These are phyloP conservation scores for Trametes versicolor DNA, from an alignment of 1,284 basidiomycete species.

Conservation along the genomic window DNA sequence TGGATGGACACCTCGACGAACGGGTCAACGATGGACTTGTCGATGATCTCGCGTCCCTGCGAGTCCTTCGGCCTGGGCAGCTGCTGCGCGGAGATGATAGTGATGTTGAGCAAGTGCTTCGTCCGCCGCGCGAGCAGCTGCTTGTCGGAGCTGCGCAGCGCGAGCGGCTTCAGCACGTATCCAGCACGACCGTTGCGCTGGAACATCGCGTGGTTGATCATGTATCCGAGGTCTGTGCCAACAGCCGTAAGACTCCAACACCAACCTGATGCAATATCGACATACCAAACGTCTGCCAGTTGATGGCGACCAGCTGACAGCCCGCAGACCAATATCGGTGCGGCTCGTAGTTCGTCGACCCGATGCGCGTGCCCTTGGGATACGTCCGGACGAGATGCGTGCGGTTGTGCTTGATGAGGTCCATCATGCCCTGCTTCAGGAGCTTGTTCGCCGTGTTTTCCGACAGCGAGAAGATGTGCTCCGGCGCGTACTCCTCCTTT, in stretches of 20 bases:
- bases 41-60: conserved; percentile 67
- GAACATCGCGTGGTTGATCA: conserved; percentile 97
- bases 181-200: conserved; percentile 86
- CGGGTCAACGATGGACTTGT: conserved; percentile 73
- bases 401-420: conserved; percentile 91
- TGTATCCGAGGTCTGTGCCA: conserved; percentile 79
- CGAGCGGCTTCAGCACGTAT: conserved; percentile 91
- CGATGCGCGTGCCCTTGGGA: conserved; percentile 86
- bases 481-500: conserved; percentile 86
- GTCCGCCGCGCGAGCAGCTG: conserved; percentile 64
- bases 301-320: conserved; percentile 94
- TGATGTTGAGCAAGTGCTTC: conserved; percentile 72
- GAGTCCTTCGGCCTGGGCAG: conserved; percentile 82
- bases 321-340: conserved; percentile 92
- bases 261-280: conserved; percentile 19
- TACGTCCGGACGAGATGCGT: conserved; percentile 91
- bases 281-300: conserved; percentile 96
- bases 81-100: conserved; percentile 94
- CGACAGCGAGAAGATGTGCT: conserved; percentile 94
- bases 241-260: not conserved
- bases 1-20: conserved; percentile 84
- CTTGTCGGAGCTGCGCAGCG: conserved; percentile 75
- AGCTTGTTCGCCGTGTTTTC: conserved; percentile 84
- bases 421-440: conserved; percentile 64
- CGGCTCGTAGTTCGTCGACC: conserved; percentile 91